phyloP scores from a whole-genome alignment of 2,329 filamentous ascomycete species.

The Botryotinia narcissicola region DNA sequence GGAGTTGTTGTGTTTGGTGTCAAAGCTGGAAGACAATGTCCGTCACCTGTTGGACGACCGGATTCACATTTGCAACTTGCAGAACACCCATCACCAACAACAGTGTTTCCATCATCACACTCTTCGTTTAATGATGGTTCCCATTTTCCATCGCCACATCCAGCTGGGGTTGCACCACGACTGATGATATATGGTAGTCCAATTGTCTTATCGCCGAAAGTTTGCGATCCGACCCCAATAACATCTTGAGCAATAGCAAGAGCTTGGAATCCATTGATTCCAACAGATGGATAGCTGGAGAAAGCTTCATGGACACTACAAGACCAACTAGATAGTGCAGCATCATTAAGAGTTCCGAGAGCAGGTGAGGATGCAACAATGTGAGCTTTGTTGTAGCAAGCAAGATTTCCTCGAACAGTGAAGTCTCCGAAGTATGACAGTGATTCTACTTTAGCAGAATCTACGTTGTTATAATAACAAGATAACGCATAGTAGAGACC shows the following conservation, averaged over 20 bases:
- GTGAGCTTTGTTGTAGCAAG: slow-evolving; percentile 44
- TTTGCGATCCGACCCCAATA: slow-evolving; percentile 38
- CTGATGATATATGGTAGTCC: slow-evolving; percentile 46
- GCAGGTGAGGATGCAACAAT: slow-evolving; percentile 42
- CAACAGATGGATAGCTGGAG: slow-evolving; percentile 41
- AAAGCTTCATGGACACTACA: slow-evolving; percentile 46
- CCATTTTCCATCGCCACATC: slow-evolving; percentile 43
- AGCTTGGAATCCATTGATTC: slow-evolving; percentile 41
- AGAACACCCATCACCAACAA: slow-evolving; percentile 41
- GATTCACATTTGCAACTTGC: slow-evolving; percentile 42
- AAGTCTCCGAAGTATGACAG: slow-evolving; percentile 43
- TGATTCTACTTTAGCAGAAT: slow-evolving; percentile 32
- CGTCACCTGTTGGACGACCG: slow-evolving; percentile 36
- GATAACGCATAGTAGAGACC: slow-evolving; percentile 45
- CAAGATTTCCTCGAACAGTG: slow-evolving; percentile 41
- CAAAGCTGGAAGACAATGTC: slow-evolving; percentile 26
- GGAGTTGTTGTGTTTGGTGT: slow-evolving; percentile 15
- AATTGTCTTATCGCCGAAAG: slow-evolving; percentile 40
- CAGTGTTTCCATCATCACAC: slow-evolving; percentile 44
- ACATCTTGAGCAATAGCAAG: slow-evolving; percentile 43
- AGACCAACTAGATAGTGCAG: slow-evolving; percentile 43
- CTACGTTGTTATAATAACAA: slow-evolving; percentile 42
- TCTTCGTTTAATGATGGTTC: slow-evolving; percentile 41
- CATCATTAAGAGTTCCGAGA: slow-evolving; percentile 40
- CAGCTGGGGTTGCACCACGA: slow-evolving; percentile 43